Evolutionary conservation across 2,329 filamentous ascomycete species (phyloP).

Genomic region (Paracorniculantispora psalliotae): DNA sequence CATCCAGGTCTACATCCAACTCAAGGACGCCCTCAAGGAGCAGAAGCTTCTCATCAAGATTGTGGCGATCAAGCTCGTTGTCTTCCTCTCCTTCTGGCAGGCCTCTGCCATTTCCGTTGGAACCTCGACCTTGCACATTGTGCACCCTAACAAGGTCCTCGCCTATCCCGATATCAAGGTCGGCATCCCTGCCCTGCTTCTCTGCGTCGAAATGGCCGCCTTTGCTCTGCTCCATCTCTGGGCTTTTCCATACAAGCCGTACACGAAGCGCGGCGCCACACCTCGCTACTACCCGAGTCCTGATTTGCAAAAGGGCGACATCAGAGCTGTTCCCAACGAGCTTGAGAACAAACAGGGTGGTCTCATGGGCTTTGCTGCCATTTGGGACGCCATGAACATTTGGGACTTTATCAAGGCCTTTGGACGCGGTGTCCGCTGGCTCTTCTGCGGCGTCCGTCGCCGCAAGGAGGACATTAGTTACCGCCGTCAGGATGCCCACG

Average conservation of each 20-base stretch:
- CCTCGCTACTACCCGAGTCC: constrained; percentile 43
- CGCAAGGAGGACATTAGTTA: constrained; percentile 52
- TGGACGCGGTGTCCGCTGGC: constrained; percentile 72
- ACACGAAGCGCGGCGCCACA: constrained; percentile 42
- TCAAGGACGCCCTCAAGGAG: constrained; percentile 61
- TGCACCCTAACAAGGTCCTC: constrained; percentile 54
- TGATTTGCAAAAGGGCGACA: constrained; percentile 32
- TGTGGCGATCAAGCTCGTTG: constrained; percentile 81
- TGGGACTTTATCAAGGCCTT: constrained; percentile 81
- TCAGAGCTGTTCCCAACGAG: constrained; percentile 39
- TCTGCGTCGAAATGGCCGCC: constrained; percentile 80
- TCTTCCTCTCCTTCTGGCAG: constrained; percentile 92
- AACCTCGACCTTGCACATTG: constrained; percentile 57
- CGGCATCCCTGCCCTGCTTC: constrained; percentile 70
- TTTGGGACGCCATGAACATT: constrained; percentile 69
- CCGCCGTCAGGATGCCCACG: constrained; percentile 31
- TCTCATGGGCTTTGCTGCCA: constrained; percentile 57
- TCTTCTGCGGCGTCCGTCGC: constrained; percentile 66
- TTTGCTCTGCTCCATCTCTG: constrained; percentile 76
- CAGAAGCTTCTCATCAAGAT: constrained; percentile 76
- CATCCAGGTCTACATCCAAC: constrained; percentile 80
- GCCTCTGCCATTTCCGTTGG: constrained; percentile 45
- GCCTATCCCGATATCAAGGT: constrained; percentile 73
- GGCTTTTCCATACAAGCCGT: constrained; percentile 74
- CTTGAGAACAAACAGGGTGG: constrained; percentile 56